Conservation (phyloP, 495 filamentous ascomycete species). For the Parachaetomium inaequale region DNA sequence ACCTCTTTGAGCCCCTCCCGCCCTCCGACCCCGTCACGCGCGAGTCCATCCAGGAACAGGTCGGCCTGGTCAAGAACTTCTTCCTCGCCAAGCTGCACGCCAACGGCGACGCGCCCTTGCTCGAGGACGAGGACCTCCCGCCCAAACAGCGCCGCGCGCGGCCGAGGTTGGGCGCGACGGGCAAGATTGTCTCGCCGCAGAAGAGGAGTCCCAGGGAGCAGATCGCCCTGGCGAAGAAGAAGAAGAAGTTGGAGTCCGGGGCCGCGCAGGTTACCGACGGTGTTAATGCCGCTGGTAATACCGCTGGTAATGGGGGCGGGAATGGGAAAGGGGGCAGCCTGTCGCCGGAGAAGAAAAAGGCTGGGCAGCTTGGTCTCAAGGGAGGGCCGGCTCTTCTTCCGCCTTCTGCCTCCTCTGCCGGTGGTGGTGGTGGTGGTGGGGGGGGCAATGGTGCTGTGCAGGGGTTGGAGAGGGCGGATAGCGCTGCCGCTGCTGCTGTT, state of each 20-base stretch:
- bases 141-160: constrained; percentile 86
- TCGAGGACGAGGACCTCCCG: constrained; percentile 94
- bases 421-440: constrained; percentile 8
- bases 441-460: constrained; percentile 4
- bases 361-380: background rate
- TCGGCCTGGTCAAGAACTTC: constrained; percentile 83
- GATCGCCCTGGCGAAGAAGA: constrained; percentile 69
- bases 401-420: background rate
- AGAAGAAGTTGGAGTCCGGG: constrained; percentile 57
- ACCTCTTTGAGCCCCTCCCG: constrained; percentile 65
- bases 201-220: constrained; percentile 81
- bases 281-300: background rate
- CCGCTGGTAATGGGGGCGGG: background rate
- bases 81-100: constrained; percentile 83
- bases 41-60: constrained; percentile 70
- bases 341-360: constrained; percentile 16
- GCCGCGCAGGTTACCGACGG: constrained; percentile 39
- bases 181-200: constrained; percentile 87
- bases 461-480: constrained; percentile 10
- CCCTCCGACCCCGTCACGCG: constrained; percentile 74
- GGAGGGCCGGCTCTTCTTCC: background rate
- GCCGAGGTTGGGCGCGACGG: constrained; percentile 87
- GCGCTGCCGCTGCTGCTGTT: too few relatives aligned
- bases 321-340: background rate
- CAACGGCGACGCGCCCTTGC: constrained; percentile 72